phyloP scores from a whole-genome alignment of 768 basidiomycete species.

The Rhizopogon vinicolor region DNA sequence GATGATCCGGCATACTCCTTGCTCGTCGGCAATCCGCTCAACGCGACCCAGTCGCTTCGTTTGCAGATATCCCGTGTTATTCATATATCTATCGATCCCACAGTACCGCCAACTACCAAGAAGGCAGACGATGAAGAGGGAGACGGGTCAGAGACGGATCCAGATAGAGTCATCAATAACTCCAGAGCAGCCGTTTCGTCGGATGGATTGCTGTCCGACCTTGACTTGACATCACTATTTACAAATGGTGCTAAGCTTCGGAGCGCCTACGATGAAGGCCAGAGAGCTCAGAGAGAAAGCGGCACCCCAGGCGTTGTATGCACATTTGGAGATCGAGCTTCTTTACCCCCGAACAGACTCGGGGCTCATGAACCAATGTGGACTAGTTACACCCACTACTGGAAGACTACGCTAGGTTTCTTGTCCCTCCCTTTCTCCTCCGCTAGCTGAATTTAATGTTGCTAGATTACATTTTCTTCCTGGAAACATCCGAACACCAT shows the following conservation, averaged over 20 bases:
- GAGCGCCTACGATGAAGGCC: slow-evolving; percentile 69
- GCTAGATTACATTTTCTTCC: slow-evolving; percentile 86
- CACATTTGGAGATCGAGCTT: slow-evolving; percentile 51
- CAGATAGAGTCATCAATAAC: slow-evolving; percentile 69
- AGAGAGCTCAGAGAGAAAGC: slow-evolving; percentile 14
- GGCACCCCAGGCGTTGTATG: slow-evolving; percentile 14
- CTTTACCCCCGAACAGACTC: slow-evolving; percentile 32
- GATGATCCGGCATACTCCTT: slow-evolving; percentile 81
- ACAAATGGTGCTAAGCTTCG: slow-evolving; percentile 31
- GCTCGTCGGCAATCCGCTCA: slow-evolving; percentile 57
- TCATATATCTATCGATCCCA: slow-evolving; percentile 64
- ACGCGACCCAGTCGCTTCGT: slow-evolving; percentile 44
- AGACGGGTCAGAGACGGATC: slow-evolving; percentile 41
- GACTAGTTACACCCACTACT: slow-evolving; percentile 87
- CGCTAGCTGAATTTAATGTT: slow-evolving; percentile 7
- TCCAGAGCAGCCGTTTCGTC: slow-evolving; percentile 52
- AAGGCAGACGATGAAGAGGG: slow-evolving; percentile 31
- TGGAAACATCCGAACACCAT: slow-evolving; percentile 36
- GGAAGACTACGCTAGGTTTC: slow-evolving; percentile 75
- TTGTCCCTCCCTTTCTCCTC: slow-evolving; percentile 6
- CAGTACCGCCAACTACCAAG: slow-evolving; percentile 29
- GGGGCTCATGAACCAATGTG: slow-evolving; percentile 77
- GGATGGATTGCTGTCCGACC: slow-evolving; percentile 67
- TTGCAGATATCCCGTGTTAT: slow-evolving; percentile 67
- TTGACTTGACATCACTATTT: slow-evolving; percentile 48